Conservation (phyloP, 2,329 filamentous ascomycete species). For the Grosmannia serpens region DNA sequence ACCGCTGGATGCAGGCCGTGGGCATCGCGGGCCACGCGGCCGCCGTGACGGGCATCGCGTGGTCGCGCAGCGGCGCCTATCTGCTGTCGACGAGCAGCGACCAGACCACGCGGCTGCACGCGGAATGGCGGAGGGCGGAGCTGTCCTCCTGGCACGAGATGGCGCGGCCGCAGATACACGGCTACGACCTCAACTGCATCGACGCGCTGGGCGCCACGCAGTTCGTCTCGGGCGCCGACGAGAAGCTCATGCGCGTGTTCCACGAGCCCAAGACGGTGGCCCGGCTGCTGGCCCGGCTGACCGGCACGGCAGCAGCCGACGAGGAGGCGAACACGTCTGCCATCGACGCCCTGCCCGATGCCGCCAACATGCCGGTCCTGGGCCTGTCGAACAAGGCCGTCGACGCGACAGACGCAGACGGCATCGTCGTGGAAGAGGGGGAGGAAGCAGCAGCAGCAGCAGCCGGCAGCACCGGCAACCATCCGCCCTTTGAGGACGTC, state of each 20-base stretch:
- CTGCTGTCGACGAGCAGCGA: conserved; percentile 82
- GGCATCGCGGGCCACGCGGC: conserved; percentile 77
- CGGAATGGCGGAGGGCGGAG: conserved; percentile 48
- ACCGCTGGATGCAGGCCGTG: conserved; percentile 65
- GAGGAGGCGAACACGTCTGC: conserved; percentile 9
- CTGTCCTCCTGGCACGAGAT: conserved; percentile 71
- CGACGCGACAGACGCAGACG: conserved; percentile 32
- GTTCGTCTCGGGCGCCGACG: conserved; percentile 91
- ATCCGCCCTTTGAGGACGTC: conserved; percentile 81
- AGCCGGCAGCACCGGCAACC: conserved; percentile 22
- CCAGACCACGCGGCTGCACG: conserved; percentile 83
- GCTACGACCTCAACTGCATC: conserved; percentile 94
- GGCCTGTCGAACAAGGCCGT: conserved; percentile 94
- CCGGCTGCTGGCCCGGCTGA: conserved; percentile 56
- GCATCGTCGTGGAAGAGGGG: conserved; percentile 23
- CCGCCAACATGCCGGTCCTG: conserved; percentile 87
- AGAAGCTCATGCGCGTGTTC: conserved; percentile 96
- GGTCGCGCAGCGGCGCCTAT: conserved; percentile 73
- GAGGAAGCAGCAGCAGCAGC: conserved; percentile 15
- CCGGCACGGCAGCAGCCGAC: conserved; percentile 26
- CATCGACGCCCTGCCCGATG: conserved; percentile 55
- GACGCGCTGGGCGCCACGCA: conserved; percentile 59
- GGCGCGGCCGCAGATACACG: conserved; percentile 90
- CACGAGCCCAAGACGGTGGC: conserved; percentile 78
- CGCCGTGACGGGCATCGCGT: conserved; percentile 70